Evolutionary conservation across 2,329 filamentous ascomycete species (phyloP).

Genomic region (Myriosclerotinia curreyana): DNA sequence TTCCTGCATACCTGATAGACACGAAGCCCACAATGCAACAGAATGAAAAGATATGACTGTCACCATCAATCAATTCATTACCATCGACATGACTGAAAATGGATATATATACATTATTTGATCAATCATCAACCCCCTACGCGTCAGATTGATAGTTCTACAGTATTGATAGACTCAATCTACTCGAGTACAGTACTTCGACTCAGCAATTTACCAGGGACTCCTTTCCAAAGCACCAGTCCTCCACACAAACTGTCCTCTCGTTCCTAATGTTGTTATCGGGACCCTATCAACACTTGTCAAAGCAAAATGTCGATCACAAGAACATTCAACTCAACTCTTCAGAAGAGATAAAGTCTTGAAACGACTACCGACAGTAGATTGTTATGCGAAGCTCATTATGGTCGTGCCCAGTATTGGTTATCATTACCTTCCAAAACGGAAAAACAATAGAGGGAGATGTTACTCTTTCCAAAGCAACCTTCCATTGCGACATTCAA

Average conservation of each 20-base stretch:
- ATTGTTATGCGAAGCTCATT: background rate
- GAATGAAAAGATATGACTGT: background rate
- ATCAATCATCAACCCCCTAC: background rate
- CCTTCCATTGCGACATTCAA: background rate
- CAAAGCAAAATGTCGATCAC: conserved; percentile 11
- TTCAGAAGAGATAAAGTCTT: conserved; percentile 2
- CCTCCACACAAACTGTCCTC: conserved; percentile 2
- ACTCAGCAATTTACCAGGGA: background rate
- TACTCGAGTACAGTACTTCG: background rate
- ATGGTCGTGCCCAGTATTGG: background rate
- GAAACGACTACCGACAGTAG: background rate
- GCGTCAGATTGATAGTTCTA: conserved; percentile 7
- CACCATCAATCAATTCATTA: background rate
- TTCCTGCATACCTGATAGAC: too few relatives aligned
- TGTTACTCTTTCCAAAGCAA: background rate
- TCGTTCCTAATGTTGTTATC: conserved; percentile 15
- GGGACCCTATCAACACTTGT: conserved; percentile 1
- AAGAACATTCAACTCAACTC: conserved; percentile 16
- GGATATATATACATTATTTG: background rate
- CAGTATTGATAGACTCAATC: conserved; percentile 5
- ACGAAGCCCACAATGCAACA: conserved; percentile 11
- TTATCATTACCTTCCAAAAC: background rate
- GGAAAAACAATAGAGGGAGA: background rate
- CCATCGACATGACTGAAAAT: conserved; percentile 10
- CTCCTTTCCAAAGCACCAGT: conserved; percentile 4